These are phyloP conservation scores for Ramaria rubella DNA, from an alignment of 768 basidiomycete genomes.

Conservation along the genomic window DNA sequence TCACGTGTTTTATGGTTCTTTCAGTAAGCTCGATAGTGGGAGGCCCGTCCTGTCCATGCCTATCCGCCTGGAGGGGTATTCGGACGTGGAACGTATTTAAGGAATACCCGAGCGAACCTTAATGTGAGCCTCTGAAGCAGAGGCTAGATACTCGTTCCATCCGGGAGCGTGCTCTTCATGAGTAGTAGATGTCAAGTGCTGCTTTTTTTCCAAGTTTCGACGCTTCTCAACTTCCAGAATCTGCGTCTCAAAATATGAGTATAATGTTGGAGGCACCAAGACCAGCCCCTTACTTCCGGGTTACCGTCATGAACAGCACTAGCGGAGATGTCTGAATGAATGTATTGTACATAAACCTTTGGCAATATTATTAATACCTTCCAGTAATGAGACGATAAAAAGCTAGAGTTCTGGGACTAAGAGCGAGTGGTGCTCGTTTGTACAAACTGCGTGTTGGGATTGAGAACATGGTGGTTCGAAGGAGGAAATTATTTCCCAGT, in stretches of 20 bases:
- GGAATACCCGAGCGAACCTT: slow-evolving; percentile 36
- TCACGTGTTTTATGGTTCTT: slow-evolving; percentile 23
- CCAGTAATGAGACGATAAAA: slow-evolving; percentile 8
- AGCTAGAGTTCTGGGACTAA: slow-evolving; percentile 12
- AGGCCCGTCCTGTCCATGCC: slow-evolving; percentile 8
- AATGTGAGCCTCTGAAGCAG: slow-evolving; percentile 55
- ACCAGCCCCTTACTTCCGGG: slow-evolving; percentile 35
- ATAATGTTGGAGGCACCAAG: background rate
- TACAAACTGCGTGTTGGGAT: slow-evolving; percentile 19
- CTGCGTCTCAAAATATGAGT: slow-evolving; percentile 23
- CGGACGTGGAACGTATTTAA: background rate
- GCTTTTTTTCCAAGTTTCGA: slow-evolving; percentile 38
- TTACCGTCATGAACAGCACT: slow-evolving; percentile 56
- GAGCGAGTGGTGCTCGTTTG: slow-evolving; percentile 17
- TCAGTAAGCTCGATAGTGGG: slow-evolving; percentile 14
- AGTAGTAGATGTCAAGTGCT: slow-evolving; percentile 43
- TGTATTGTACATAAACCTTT: background rate
- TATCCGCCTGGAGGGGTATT: slow-evolving; percentile 21
- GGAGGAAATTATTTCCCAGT: background rate
- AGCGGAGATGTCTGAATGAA: background rate
- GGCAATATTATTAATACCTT: background rate
- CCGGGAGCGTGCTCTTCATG: slow-evolving; percentile 50
- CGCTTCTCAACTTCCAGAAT: slow-evolving; percentile 47
- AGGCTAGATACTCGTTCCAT: slow-evolving; percentile 65
- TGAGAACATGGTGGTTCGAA: slow-evolving; percentile 20